Percentiles rank a stretch among this genome's conserved stretches.
phyloP scores from a whole-genome alignment of 2,329 filamentous ascomycete genomes.

The Blastomyces silverae region DNA sequence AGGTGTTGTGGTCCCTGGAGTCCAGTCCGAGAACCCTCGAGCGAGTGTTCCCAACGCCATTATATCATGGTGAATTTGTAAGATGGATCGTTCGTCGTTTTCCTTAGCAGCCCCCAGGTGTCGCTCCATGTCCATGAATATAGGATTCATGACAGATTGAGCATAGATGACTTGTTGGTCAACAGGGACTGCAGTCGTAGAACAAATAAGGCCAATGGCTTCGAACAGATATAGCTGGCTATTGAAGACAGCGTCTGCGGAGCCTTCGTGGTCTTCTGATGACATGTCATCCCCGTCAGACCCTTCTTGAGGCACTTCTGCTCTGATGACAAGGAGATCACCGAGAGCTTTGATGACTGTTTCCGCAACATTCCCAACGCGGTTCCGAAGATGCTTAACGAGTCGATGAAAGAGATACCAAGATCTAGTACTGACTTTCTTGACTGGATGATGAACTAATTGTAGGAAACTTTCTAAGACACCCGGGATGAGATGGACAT shows the following conservation, averaged over 20 bases:
- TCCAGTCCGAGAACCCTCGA: constrained; percentile 87
- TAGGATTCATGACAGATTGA: constrained; percentile 77
- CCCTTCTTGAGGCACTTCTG: constrained; percentile 71
- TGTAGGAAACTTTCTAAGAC: constrained; percentile 88
- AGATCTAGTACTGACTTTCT: constrained; percentile 79
- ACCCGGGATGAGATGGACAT: constrained; percentile 71
- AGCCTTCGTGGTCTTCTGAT: constrained; percentile 84
- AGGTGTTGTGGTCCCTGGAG: constrained; percentile 51
- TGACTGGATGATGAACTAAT: constrained; percentile 79
- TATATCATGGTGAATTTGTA: constrained; percentile 94
- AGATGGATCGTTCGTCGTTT: constrained; percentile 70
- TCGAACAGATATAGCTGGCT: constrained; percentile 93
- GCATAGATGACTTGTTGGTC: constrained; percentile 85
- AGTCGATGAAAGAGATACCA: constrained; percentile 97
- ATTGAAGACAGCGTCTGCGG: constrained; percentile 81
- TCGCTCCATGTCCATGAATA: constrained; percentile 82
- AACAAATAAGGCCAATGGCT: constrained; percentile 86
- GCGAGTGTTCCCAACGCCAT: constrained; percentile 91
- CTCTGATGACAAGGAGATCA: constrained; percentile 83
- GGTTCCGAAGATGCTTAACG: constrained; percentile 74
- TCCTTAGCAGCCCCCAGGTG: constrained; percentile 68
- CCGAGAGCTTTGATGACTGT: constrained; percentile 84
- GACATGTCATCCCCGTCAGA: constrained; percentile 85
- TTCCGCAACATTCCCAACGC: constrained; percentile 83
- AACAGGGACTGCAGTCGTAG: constrained; percentile 64